Percentiles rank a stretch among this genome's conserved stretches.
Conservation (phyloP, 177 flowering plant species). For the Vitis hybrid region DNA sequence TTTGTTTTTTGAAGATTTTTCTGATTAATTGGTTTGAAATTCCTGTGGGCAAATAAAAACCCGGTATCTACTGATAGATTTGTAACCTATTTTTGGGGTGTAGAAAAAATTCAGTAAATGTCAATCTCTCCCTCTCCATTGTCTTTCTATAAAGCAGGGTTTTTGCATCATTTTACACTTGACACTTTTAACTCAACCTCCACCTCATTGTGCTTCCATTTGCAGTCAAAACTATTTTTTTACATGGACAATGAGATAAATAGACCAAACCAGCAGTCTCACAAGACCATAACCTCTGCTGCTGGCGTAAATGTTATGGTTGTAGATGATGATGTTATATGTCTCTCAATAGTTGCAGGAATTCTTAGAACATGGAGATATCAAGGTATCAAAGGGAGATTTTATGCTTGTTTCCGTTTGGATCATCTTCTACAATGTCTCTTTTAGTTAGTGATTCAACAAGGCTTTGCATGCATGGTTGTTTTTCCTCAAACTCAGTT, state of each 20-base stretch:
- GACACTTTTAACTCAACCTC: background rate
- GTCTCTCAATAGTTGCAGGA: constrained; percentile 26
- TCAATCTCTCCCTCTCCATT: too few species aligned
- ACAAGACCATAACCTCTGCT: background rate
- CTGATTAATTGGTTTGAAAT: background rate
- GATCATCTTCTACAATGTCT: background rate
- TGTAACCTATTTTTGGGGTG: too few species aligned
- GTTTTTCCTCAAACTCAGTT: too few species aligned
- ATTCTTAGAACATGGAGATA: constrained; percentile 23
- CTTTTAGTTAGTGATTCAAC: background rate
- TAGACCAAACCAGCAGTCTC: background rate
- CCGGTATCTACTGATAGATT: too few species aligned
- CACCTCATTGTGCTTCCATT: background rate
- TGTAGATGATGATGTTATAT: constrained; percentile 36
- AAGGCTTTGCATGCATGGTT: too few species aligned
- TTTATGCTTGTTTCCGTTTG: background rate
- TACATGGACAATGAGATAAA: background rate
- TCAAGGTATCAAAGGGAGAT: constrained; percentile 19
- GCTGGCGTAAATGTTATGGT: constrained; percentile 22
- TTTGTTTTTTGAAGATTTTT: constrained; percentile 5
- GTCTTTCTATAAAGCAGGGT: too few species aligned
- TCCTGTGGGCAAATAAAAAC: too few species aligned
- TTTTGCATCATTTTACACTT: too few species aligned
- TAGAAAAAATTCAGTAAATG: too few species aligned
- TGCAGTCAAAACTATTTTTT: background rate